A percentile compares a stretch with the other conserved stretches of the same genome.
phyloP scores from a whole-genome alignment of 2,329 filamentous ascomycete genomes.

The Penicillium sp. region DNA sequence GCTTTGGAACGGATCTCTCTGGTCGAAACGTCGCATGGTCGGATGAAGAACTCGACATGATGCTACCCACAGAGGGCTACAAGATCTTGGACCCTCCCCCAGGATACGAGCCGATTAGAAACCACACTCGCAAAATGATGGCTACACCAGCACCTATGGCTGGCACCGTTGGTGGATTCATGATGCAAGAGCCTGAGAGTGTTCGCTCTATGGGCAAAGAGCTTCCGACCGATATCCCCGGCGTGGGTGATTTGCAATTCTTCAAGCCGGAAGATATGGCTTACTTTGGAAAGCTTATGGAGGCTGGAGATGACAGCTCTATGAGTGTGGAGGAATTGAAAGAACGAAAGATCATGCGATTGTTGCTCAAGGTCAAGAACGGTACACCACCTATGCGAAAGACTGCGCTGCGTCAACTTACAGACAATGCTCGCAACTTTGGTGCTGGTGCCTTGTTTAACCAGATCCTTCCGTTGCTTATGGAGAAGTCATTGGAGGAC shows the following conservation, averaged over 20 bases:
- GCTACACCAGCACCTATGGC: slow-evolving; percentile 66
- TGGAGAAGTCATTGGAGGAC: slow-evolving; percentile 97
- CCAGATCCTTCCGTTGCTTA: slow-evolving; percentile 91
- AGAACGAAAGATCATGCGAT: slow-evolving; percentile 96
- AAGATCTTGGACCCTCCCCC: slow-evolving; percentile 87
- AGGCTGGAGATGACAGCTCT: slow-evolving; percentile 86
- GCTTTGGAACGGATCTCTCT: slow-evolving; percentile 78
- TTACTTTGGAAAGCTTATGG: slow-evolving; percentile 96
- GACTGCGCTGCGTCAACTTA: slow-evolving; percentile 93
- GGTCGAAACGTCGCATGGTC: slow-evolving; percentile 78
- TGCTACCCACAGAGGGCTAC: slow-evolving; percentile 90
- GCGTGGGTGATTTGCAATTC: slow-evolving; percentile 93
- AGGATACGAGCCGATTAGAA: slow-evolving; percentile 82
- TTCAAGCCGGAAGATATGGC: slow-evolving; percentile 99
- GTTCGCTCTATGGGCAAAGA: slow-evolving; percentile 81
- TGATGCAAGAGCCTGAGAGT: slow-evolving; percentile 95
- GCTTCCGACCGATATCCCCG: slow-evolving; percentile 91
- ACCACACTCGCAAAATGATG: slow-evolving; percentile 72
- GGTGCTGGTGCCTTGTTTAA: slow-evolving; percentile 93
- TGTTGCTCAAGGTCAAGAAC: slow-evolving; percentile 98
- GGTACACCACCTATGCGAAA: slow-evolving; percentile 98
- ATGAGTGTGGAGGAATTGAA: slow-evolving; percentile 94
- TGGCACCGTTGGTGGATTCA: slow-evolving; percentile 73
- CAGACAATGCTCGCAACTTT: slow-evolving; percentile 95
- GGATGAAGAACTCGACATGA: slow-evolving; percentile 89